Evolutionary conservation across 495 filamentous ascomycete species (phyloP).

Genomic region (Trichoderma reesei): DNA sequence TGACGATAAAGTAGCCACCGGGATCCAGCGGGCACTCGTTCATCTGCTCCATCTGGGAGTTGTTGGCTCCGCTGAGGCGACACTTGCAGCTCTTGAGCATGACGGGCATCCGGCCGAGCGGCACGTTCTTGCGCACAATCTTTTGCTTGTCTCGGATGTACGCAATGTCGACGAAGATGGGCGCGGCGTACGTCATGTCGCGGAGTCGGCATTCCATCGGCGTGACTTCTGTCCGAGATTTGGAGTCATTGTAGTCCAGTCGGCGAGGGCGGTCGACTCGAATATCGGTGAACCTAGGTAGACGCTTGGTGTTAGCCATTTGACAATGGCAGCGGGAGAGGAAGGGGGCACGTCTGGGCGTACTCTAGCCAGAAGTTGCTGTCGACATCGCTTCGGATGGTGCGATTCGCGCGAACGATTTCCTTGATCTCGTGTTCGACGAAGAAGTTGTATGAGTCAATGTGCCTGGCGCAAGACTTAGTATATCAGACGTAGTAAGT

Average conservation of each 20-base stretch:
- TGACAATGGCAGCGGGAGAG: neutral
- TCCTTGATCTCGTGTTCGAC: slow-evolving; percentile 91
- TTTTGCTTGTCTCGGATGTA: slow-evolving; percentile 69
- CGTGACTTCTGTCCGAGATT: slow-evolving; percentile 54
- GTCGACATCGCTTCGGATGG: slow-evolving; percentile 80
- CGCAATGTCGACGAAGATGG: slow-evolving; percentile 78
- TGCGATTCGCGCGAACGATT: slow-evolving; percentile 80
- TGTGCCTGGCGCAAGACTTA: slow-evolving; percentile 46
- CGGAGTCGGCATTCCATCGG: slow-evolving; percentile 93
- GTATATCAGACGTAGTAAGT: slow-evolving; percentile 2
- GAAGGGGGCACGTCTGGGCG: slow-evolving; percentile 16
- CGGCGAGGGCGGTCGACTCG: slow-evolving; percentile 71
- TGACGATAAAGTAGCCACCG: slow-evolving; percentile 88
- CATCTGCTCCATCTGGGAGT: slow-evolving; percentile 72
- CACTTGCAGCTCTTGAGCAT: slow-evolving; percentile 97
- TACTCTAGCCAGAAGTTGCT: slow-evolving; percentile 71
- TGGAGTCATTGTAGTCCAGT: slow-evolving; percentile 54
- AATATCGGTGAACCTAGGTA: slow-evolving; percentile 61
- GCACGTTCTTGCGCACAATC: slow-evolving; percentile 57
- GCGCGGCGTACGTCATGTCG: slow-evolving; percentile 91
- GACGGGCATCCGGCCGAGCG: slow-evolving; percentile 83
- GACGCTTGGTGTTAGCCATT: neutral
- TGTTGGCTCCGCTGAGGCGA: slow-evolving; percentile 66
- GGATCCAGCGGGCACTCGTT: slow-evolving; percentile 95
- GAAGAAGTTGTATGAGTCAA: slow-evolving; percentile 98